phyloP scores from a whole-genome alignment of 2,329 filamentous ascomycete genomes.

The Pseudogymnoascus sp. region DNA sequence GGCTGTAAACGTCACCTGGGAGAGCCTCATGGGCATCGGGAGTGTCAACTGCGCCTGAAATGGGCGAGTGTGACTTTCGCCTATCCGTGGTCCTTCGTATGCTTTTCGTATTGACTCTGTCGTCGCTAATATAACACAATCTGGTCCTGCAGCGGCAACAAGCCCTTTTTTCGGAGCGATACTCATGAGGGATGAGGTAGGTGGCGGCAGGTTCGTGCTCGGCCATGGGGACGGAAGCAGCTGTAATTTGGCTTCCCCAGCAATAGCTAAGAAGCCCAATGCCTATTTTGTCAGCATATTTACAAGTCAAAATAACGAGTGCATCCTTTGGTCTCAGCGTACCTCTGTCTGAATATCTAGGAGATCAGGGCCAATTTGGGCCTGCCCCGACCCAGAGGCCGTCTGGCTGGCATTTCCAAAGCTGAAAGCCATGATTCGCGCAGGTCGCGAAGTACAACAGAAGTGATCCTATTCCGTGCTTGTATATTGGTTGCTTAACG shows the following conservation, averaged over 20 bases:
- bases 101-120: constrained; percentile 73
- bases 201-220: constrained; percentile 53
- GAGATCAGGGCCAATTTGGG: constrained; percentile 58
- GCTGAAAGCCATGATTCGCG: constrained; percentile 55
- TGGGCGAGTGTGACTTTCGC: constrained; percentile 58
- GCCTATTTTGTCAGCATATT: constrained; percentile 14
- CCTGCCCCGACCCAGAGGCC: constrained; percentile 33
- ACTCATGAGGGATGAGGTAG: constrained; percentile 76
- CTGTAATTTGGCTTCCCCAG: constrained; percentile 75
- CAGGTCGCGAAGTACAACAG: not conserved
- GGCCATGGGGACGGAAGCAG: constrained; percentile 75
- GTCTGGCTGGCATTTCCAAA: constrained; percentile 47
- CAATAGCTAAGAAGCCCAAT: constrained; percentile 73
- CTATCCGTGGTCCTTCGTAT: constrained; percentile 55
- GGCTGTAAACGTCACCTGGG: constrained; percentile 85
- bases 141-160: constrained; percentile 80
- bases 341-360: constrained; percentile 79
- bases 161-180: constrained; percentile 75
- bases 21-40: constrained; percentile 66
- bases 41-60: constrained; percentile 72
- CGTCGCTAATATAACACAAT: constrained; percentile 67
- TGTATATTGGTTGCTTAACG: not conserved
- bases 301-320: constrained; percentile 4
- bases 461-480: not conserved
- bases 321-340: constrained; percentile 25